Base-by-base conservation (phyloP, 495 filamentous ascomycete species). In the Mycothermus thermophilus region DNA sequence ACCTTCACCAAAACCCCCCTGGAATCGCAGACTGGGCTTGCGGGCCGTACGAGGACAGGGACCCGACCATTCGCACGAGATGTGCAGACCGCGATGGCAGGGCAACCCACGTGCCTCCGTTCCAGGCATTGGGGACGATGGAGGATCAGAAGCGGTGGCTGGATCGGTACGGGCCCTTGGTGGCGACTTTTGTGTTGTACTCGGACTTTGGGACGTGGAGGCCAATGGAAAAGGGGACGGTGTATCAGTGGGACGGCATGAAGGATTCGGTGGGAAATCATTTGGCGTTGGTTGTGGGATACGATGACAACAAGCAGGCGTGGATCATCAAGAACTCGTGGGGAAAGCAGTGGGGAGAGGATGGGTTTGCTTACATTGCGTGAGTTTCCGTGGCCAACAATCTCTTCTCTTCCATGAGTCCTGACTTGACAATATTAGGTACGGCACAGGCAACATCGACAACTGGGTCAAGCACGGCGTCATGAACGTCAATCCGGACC, bases 251-350 rank as follows among this genome's bases (percentile, higher is more conserved):
- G 32, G 35, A 49, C 12, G 36, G 35, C 3, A 24, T 27, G 3
- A 5, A 42, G 1, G 23, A 14, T 17, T 12, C 22, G 9, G 31
- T 38, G 1, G 46, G 46, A 1, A 42, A 45, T 17, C 46, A 49
- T n/a, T 35, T 45, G 1, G 36, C 42, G 9, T 19, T 49, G 10
- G 27, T 49, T 6, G 42, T 45, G 0, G 46, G 46, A 1, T 49
- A 45, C 22, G 39, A 45, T 21, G 46, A 45, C 11, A 29, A 20
- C 8, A 42, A 20, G 30, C 25, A 38, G 38, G 42, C 38, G 18
- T 49, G 46, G 42, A 37, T 49, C 6, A 25, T 49, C 21, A 49
- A 49, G 36, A 49, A 49, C 23, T 49, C 46, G 3, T 49, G 46
- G 46, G 46, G 46, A 0, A 7, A 25, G 16, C 22, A 28, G 1